These are phyloP conservation scores for Galerina sulciceps DNA, from an alignment of 768 basidiomycete species.

Conservation along the genomic window DNA sequence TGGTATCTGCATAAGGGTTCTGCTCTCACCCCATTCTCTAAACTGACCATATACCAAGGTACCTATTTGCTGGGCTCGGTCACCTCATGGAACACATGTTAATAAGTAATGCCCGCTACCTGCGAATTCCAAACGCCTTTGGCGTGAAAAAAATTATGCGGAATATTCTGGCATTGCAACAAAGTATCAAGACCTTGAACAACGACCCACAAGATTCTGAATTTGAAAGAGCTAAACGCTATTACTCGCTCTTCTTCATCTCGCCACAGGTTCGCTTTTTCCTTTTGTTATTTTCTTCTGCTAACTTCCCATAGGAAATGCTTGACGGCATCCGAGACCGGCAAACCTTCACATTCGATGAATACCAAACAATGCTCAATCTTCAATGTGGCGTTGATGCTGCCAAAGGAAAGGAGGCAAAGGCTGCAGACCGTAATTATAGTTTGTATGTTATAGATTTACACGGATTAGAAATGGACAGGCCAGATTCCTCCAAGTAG, in stretches of 20 bases:
- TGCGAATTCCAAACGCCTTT: conserved; percentile 69
- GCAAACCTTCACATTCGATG: conserved; percentile 82
- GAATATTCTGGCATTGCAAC: conserved; percentile 90
- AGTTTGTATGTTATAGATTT: conserved; percentile 90
- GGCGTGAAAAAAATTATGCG: conserved; percentile 88
- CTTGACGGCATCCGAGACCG: conserved; percentile 68
- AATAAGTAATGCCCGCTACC: conserved; percentile 71
- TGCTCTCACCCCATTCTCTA: not conserved
- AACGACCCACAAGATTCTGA: conserved; percentile 63
- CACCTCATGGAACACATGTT: conserved; percentile 84
- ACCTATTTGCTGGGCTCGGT: conserved; percentile 85
- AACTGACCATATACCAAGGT: conserved; percentile 49
- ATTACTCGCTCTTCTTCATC: conserved; percentile 78
- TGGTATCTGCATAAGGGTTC: conserved; percentile 49
- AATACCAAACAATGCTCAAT: conserved; percentile 90
- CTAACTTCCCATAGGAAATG: conserved; percentile 58
- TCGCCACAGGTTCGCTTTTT: conserved; percentile 67
- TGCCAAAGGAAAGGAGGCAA: conserved; percentile 52
- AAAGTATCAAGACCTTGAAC: conserved; percentile 81
- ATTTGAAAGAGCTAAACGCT: conserved; percentile 77
- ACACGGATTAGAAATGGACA: conserved; percentile 75
- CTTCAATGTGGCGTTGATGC: conserved; percentile 86
- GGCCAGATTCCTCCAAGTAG: conserved; percentile 32
- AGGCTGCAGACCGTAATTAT: conserved; percentile 72
- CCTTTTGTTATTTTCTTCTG: not conserved